Evolutionary conservation across 2,329 filamentous ascomycete species (phyloP), one percentile per base, ranked within the genome.

Genomic region (Clarireedia homoeocarpa): DNA sequence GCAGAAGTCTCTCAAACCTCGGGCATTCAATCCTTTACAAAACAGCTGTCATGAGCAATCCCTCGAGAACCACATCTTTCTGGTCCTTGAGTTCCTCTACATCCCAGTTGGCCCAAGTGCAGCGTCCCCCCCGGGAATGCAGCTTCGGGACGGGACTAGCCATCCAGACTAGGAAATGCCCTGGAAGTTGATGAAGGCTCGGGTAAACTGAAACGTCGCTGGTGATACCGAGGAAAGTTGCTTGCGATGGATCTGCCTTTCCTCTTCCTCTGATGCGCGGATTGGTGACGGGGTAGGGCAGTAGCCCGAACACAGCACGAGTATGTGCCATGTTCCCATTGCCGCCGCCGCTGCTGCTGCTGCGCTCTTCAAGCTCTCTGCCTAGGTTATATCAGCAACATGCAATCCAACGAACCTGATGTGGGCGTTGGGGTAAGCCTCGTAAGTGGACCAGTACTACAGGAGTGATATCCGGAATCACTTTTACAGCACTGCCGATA

Each of bases 21-120:
- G 39, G 48, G 48, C 34, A 51, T 24, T 23, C 34, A 51, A 39
- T 23, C 48, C 48, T 27, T 51, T 51, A 20, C 20, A 51, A 40
- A 7, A 30, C 34, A 40, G 48, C 48, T 40, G 48, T 51, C 48
- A 51, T 51, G 23, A 51, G 39, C 34, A 51, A 24, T 2, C 48
- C 34, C 48, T 17, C 34, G 34, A 27, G 23, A 34, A 52, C 30
- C 26, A 20, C 20, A 24, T 51, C 45, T 26, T 40, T 54, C 34
- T 39, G 54, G 7, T 30, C 50, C 40, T 44, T 49, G 20, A 78
- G 67, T 59, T 79, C 75, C n/a, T 74, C 69, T 0, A 77, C 70
- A 60, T 79, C 77, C 77, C 76, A 79, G 27, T 74, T 73, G 7
- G 72, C 70, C 72, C 73, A 78, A 0, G 77, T 64, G 20, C 73